phyloP scores from a whole-genome alignment of 257 asterid species.

The Solanum arcanum region DNA sequence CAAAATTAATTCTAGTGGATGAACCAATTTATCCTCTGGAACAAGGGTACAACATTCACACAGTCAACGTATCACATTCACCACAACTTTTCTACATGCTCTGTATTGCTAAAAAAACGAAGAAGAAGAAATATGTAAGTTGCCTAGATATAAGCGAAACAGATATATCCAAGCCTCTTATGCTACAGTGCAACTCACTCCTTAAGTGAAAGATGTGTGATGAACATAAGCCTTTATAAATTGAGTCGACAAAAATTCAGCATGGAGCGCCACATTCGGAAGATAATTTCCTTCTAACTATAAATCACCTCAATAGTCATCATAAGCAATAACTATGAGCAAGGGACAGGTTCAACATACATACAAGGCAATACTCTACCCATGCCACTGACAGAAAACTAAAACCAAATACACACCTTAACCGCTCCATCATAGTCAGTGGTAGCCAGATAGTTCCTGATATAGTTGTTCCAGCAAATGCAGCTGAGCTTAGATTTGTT shows the following conservation, averaged over 20 bases:
- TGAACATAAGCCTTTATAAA: neutral
- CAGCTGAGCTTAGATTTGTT: slow-evolving; percentile 79
- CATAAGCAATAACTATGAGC: neutral
- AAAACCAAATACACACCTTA: slow-evolving; percentile 20
- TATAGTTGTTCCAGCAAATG: slow-evolving; percentile 86
- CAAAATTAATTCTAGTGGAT: neutral
- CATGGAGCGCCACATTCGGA: neutral
- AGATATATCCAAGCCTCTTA: neutral
- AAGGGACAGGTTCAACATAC: neutral
- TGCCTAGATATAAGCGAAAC: neutral
- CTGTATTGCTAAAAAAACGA: neutral
- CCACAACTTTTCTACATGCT: neutral
- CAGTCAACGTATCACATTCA: neutral
- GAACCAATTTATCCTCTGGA: neutral
- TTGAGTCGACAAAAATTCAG: neutral
- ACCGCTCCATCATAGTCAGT: slow-evolving; percentile 88
- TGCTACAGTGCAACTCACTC: neutral
- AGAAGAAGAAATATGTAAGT: neutral
- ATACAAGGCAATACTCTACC: neutral
- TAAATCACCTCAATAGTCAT: neutral
- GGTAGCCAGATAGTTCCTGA: slow-evolving; percentile 86
- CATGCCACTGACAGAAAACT: neutral
- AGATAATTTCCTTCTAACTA: neutral
- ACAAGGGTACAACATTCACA: neutral
- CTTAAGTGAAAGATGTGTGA: neutral